Evolutionary conservation across 371 early-diverging fungal species (phyloP).

Genomic region (Capniomyces stellatus): DNA sequence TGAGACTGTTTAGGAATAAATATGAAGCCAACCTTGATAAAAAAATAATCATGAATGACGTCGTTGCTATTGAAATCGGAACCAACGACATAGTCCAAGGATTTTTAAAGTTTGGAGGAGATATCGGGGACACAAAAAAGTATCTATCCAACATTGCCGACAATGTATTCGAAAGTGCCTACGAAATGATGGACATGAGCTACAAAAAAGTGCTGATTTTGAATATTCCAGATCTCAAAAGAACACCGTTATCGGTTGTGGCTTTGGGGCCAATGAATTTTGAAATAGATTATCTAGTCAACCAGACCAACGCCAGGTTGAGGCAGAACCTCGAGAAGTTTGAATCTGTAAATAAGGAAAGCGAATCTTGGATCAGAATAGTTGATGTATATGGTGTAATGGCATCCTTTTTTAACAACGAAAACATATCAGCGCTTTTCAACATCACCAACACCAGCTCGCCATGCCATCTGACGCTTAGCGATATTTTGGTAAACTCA

Average conservation of each 20-base stretch:
- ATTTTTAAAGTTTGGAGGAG: neutral
- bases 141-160: neutral
- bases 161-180: neutral
- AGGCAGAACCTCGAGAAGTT: neutral
- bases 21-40: neutral
- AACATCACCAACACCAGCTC: slow-evolving; percentile 9
- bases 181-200: slow-evolving; percentile 1
- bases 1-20: slow-evolving; percentile 3
- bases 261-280: neutral
- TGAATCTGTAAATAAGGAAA: neutral
- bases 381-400: neutral
- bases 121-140: neutral
- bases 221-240: slow-evolving; percentile 4
- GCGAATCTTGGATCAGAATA: neutral
- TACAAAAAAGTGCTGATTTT: slow-evolving; percentile 5
- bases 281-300: neutral
- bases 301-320: neutral
- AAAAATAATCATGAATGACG: neutral
- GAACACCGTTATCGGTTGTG: neutral
- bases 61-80: slow-evolving; percentile 10
- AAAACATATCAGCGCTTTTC: slow-evolving; percentile 6
- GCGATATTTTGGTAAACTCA: neutral
- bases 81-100: slow-evolving; percentile 7
- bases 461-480: slow-evolving; percentile 9
- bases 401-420: neutral